These are phyloP conservation scores for Vigna unguiculata DNA, from an alignment of 306 rosid species.

Conservation along the genomic window DNA sequence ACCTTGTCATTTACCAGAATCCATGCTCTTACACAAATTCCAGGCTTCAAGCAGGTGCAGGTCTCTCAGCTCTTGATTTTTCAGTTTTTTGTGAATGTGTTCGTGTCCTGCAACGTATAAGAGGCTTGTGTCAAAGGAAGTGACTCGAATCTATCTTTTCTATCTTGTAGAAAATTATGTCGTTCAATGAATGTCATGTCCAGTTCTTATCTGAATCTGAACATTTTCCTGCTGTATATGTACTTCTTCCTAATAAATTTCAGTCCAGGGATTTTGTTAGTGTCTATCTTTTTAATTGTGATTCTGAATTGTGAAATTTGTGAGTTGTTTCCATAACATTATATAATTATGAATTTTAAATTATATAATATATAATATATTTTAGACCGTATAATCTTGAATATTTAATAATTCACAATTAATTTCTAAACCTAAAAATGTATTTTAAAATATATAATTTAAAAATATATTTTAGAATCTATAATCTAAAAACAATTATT, in stretches of 20 bases:
- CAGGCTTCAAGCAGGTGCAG: slow-evolving; percentile 38
- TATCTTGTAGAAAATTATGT: slow-evolving; percentile 13
- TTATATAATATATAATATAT: too few relatives aligned
- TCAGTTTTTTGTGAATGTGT: slow-evolving; percentile 75
- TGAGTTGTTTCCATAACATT: too few relatives aligned
- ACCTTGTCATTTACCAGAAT: slow-evolving; percentile 76
- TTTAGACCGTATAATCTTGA: too few relatives aligned
- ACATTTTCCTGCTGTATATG: slow-evolving; percentile 24
- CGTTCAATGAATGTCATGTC: background rate
- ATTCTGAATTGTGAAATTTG: too few relatives aligned
- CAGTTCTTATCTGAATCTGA: too few relatives aligned
- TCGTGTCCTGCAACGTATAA: slow-evolving; percentile 74
- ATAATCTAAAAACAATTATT: too few relatives aligned
- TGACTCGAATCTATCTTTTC: background rate
- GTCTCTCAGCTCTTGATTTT: slow-evolving; percentile 62
- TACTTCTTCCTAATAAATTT: background rate
- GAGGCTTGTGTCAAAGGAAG: slow-evolving; percentile 61
- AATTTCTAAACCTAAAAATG: too few relatives aligned
- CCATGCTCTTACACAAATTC: slow-evolving; percentile 56
- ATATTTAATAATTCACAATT: too few relatives aligned
- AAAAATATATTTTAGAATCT: too few relatives aligned
- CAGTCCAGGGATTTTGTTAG: slow-evolving; percentile 7
- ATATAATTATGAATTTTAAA: too few relatives aligned
- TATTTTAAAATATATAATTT: too few relatives aligned
- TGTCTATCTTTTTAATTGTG: background rate